These are phyloP conservation scores for Endothia cerciana DNA, from an alignment of 2,329 filamentous ascomycete genomes.

Conservation along the genomic window DNA sequence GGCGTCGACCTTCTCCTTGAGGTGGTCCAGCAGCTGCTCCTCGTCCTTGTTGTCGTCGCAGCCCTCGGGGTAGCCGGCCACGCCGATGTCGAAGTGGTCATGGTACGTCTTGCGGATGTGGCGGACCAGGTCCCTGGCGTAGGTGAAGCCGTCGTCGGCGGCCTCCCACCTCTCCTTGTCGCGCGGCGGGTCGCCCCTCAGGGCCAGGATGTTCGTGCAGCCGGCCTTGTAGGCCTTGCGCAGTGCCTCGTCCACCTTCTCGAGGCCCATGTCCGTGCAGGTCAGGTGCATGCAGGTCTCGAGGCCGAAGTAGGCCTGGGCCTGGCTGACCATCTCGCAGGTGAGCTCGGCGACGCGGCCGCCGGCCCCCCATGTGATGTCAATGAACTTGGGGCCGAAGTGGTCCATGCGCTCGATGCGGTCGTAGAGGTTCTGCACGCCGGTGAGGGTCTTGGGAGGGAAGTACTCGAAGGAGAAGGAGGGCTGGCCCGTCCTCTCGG, in stretches of 20 bases:
- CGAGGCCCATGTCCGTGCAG: conserved; percentile 95
- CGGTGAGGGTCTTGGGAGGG: conserved; percentile 94
- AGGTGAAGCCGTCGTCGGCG: conserved; percentile 83
- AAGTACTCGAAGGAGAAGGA: conserved; percentile 99
- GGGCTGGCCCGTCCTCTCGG: conserved; percentile 76
- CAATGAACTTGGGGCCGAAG: conserved; percentile 92
- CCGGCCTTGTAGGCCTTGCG: conserved; percentile 89
- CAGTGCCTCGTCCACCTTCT: conserved; percentile 88
- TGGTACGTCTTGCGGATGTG: conserved; percentile 81
- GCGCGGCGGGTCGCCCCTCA: conserved; percentile 90
- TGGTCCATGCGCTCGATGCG: conserved; percentile 99
- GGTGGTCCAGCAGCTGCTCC: conserved; percentile 81
- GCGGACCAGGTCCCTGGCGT: conserved; percentile 81
- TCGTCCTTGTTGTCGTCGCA: conserved; percentile 91
- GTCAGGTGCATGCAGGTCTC: conserved; percentile 99
- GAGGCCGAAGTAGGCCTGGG: conserved; percentile 91
- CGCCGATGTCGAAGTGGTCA: conserved; percentile 94
- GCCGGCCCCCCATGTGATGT: conserved; percentile 97
- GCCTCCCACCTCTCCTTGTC: conserved; percentile 94
- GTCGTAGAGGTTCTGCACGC: conserved; percentile 98
- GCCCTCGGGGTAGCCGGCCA: conserved; percentile 95
- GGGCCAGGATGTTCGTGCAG: conserved; percentile 94
- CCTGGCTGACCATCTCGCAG: conserved; percentile 95
- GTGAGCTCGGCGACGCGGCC: conserved; percentile 90
- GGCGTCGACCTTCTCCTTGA: conserved; percentile 97